phyloP scores from a whole-genome alignment of 305 asterid species.

The Vinca major region DNA sequence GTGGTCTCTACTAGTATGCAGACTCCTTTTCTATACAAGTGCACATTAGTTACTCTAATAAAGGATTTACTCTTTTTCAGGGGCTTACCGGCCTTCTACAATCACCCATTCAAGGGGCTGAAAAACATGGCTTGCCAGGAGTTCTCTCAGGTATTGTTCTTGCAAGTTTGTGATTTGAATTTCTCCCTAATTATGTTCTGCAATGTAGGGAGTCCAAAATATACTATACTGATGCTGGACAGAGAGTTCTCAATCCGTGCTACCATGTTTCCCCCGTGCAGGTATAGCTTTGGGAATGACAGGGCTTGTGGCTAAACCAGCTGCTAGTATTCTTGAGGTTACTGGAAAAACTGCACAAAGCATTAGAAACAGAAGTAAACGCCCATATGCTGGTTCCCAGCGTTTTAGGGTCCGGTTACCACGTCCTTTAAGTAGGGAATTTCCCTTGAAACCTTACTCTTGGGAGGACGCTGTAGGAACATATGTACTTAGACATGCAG shows the following conservation, averaged over 20 bases:
- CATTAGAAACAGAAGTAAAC: slow-evolving; percentile 80
- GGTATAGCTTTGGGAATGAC: slow-evolving; percentile 95
- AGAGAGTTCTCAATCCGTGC: neutral
- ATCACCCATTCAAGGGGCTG: slow-evolving; percentile 94
- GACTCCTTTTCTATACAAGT: no score
- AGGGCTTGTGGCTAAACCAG: slow-evolving; percentile 90
- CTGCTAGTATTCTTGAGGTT: slow-evolving; percentile 95
- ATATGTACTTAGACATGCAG: slow-evolving; percentile 46
- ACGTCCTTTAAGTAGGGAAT: slow-evolving; percentile 62
- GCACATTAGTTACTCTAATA: neutral
- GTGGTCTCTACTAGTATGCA: no score
- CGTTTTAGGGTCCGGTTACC: slow-evolving; percentile 72
- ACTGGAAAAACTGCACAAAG: slow-evolving; percentile 98
- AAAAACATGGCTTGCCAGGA: slow-evolving; percentile 94
- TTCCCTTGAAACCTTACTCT: slow-evolving; percentile 65
- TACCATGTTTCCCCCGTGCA: slow-evolving; percentile 19
- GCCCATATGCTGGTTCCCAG: slow-evolving; percentile 50
- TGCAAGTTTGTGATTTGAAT: slow-evolving; percentile 3
- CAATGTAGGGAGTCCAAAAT: neutral
- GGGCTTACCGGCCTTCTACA: slow-evolving; percentile 98
- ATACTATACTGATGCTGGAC: neutral
- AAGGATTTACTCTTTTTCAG: slow-evolving; percentile 25
- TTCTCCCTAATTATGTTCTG: slow-evolving; percentile 3
- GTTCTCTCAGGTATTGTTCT: slow-evolving; percentile 64
- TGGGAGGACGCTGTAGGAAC: slow-evolving; percentile 97